These are phyloP conservation scores for Candida dubliniensis DNA, from an alignment of 1,139 yeast species.

Conservation along the genomic window DNA sequence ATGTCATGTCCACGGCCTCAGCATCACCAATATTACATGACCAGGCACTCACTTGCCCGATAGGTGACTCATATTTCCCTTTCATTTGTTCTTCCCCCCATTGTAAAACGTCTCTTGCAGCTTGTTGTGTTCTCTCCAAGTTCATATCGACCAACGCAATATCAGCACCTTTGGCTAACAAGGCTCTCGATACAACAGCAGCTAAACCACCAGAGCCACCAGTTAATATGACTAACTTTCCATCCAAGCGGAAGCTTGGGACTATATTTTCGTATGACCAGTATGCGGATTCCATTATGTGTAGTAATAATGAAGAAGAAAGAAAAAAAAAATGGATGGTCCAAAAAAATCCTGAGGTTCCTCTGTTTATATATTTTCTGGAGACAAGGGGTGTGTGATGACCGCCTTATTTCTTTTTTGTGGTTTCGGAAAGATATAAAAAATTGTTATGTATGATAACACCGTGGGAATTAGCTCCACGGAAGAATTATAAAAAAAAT, in stretches of 20 bases:
- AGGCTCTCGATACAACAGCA: conserved; percentile 63
- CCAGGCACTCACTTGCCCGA: conserved; percentile 65
- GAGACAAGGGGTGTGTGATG: no score
- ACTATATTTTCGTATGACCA: conserved; percentile 46
- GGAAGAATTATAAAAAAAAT: no score
- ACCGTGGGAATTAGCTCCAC: no score
- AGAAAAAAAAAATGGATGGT: no score
- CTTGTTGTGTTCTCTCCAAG: conserved; percentile 56
- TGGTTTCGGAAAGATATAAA: no score
- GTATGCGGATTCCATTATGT: conserved; percentile 20
- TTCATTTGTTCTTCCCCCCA: conserved; percentile 56
- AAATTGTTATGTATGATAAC: no score
- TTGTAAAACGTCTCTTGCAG: conserved; percentile 55
- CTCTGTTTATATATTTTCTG: no score
- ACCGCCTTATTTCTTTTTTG: no score
- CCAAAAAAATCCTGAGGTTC: no score
- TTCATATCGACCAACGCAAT: conserved; percentile 76
- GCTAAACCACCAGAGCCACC: conserved; percentile 87
- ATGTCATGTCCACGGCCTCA: conserved; percentile 55
- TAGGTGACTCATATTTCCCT: conserved; percentile 35
- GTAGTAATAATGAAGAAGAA: background rate
- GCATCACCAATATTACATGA: conserved; percentile 75
- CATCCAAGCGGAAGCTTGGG: conserved; percentile 64
- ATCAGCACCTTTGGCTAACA: conserved; percentile 70
- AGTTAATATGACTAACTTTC: conserved; percentile 70